Percentiles rank a stretch among this genome's conserved stretches.
phyloP scores from a whole-genome alignment of 2,329 filamentous ascomycete genomes.

The Chrysoporthe deuterocubensis region DNA sequence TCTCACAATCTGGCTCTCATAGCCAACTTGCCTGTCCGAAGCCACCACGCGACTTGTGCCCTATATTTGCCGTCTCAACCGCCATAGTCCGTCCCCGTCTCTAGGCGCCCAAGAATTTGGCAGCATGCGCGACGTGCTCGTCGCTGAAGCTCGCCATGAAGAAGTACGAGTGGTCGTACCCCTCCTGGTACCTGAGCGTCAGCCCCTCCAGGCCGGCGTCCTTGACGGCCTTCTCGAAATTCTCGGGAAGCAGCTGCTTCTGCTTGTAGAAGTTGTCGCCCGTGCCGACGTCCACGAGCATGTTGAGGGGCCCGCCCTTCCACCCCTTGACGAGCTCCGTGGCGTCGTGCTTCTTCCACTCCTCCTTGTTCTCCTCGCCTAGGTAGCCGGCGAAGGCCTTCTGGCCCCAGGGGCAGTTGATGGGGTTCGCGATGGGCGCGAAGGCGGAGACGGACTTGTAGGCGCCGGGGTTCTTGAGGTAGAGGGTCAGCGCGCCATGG shows the following conservation, averaged over 20 bases:
- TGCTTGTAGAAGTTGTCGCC: constrained; percentile 97
- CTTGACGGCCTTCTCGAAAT: constrained; percentile 80
- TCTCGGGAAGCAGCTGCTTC: constrained; percentile 90
- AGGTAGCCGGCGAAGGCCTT: constrained; percentile 95
- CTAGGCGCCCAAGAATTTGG: constrained; percentile 68
- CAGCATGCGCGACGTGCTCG: constrained; percentile 90
- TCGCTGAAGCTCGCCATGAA: constrained; percentile 91
- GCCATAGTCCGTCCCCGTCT: background rate
- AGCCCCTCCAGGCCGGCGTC: constrained; percentile 74
- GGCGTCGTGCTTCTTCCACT: constrained; percentile 89
- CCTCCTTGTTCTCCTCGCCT: constrained; percentile 68
- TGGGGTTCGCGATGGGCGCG: constrained; percentile 87
- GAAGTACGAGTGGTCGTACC: constrained; percentile 97
- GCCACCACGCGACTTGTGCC: background rate
- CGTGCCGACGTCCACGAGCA: constrained; percentile 90
- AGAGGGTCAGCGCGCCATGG: constrained; percentile 91
- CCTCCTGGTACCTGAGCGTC: constrained; percentile 82
- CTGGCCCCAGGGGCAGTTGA: constrained; percentile 86
- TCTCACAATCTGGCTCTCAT: background rate
- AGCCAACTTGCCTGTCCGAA: background rate
- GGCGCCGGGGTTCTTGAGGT: constrained; percentile 85
- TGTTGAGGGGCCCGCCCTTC: constrained; percentile 66
- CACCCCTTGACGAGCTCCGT: constrained; percentile 83
- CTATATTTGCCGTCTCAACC: background rate
- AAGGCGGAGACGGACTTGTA: constrained; percentile 91